Conservation (phyloP, 2,329 filamentous ascomycete genomes). For the Cryphonectria carpinicola region DNA sequence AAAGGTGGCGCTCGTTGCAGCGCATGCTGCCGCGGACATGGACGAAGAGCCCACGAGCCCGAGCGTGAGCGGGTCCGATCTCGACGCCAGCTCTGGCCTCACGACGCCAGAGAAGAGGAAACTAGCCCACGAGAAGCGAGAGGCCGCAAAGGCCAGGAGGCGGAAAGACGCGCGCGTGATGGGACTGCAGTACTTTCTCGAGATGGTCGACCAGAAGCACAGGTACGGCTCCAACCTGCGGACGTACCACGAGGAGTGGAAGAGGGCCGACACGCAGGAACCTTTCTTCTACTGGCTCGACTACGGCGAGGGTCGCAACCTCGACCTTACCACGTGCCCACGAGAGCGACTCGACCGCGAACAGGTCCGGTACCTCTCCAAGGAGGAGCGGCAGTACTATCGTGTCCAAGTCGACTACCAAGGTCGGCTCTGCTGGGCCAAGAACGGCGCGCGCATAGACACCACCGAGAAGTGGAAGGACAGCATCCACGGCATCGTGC, state of each 20-base stretch:
- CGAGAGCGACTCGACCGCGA: conserved; percentile 76
- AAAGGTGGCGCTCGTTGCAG: conserved; percentile 70
- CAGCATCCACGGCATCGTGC: conserved; percentile 75
- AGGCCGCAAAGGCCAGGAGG: conserved; percentile 58
- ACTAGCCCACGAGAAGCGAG: conserved; percentile 43
- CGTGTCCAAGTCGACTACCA: conserved; percentile 75
- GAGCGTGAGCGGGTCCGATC: conserved; percentile 46
- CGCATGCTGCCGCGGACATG: conserved; percentile 72
- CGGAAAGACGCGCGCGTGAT: conserved; percentile 75
- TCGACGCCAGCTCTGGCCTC: conserved; percentile 38
- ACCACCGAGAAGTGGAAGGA: conserved; percentile 78
- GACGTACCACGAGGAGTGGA: conserved; percentile 85
- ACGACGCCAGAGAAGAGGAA: conserved; percentile 44
- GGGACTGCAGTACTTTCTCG: conserved; percentile 81
- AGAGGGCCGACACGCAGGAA: conserved; percentile 73
- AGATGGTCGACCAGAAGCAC: conserved; percentile 88
- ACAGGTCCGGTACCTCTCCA: conserved; percentile 79
- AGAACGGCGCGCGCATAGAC: conserved; percentile 77
- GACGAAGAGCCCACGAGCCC: conserved; percentile 41
- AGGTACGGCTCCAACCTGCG: conserved; percentile 83
- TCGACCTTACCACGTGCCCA: conserved; percentile 74
- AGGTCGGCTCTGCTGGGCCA: conserved; percentile 83
- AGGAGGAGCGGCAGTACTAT: conserved; percentile 81
- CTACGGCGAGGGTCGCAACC: conserved; percentile 70
- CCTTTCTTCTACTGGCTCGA: conserved; percentile 97